Base-by-base conservation (phyloP, 2,329 filamentous ascomycete genomes). In the Claviceps digitariae region DNA sequence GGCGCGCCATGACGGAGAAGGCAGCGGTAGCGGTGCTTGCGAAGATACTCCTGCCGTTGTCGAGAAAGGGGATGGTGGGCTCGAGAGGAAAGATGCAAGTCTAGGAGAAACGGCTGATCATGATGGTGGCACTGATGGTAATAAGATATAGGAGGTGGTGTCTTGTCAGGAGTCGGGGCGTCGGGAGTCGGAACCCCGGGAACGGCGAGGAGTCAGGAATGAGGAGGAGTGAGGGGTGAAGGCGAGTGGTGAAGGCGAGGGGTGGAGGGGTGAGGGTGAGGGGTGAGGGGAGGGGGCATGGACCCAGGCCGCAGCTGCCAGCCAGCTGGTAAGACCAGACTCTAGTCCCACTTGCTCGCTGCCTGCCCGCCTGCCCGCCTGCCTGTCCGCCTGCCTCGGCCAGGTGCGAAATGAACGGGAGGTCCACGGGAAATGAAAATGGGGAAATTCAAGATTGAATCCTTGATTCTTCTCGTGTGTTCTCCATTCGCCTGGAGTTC, bases 1-100 rank as follows among this genome's bases (percentile, higher is more conserved):
- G 70, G 48, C 67, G 69, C 55, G 71, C 72, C 66, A 72, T 73
- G 46, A 48, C 34, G 31, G 21, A n/a, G 36, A 21, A 31, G 7
- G 53, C 45, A 38, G 40, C 38, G 38, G 43, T 29, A 8, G 10
- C 31, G 31, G 31, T 15, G 49, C 38, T 23, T 47, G 43, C 6
- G 21, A 12, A 41, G 12, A 10, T 21, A 23, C 15, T 23, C 31
- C 23, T 40, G 34, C 23, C n/a, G 20, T 9, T 29, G n/a, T 13
- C 34, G 31, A 21, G 36, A 12, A 43, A 10, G 36, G 27, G 8
- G 27, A 25, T 2, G 15, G 8, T 23, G 21, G 12, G 2, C 17
- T 20, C 23, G 20, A 27, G 29, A 25, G 36, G 13, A 41, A 41
- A n/a, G 50, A 50, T 34, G 25, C 12, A 29, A 13, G n/a, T n/a